A percentile compares a stretch with the other conserved stretches of the same genome.
Evolutionary conservation across 179 eudicot genomes (phyloP).

Genomic region (Beta lomatogona): DNA sequence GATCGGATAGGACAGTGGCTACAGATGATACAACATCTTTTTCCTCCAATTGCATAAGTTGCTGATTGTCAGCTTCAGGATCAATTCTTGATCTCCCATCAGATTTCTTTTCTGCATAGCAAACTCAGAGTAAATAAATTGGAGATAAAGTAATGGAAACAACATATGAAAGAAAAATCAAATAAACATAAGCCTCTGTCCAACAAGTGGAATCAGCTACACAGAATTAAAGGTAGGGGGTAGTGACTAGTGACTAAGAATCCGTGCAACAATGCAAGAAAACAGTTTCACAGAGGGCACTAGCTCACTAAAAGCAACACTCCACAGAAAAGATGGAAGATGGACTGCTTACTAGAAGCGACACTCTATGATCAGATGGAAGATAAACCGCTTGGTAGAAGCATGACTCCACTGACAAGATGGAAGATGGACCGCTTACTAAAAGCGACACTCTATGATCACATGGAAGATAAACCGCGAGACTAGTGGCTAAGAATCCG

Average conservation of each 20-base stretch:
- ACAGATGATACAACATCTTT: conserved; percentile 80
- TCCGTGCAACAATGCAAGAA: neutral
- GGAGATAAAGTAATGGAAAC: neutral
- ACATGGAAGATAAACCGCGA: too few species aligned
- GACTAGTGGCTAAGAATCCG: too few species aligned
- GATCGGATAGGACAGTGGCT: conserved; percentile 73
- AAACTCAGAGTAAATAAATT: neutral
- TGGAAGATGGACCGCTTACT: too few species aligned
- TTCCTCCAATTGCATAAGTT: conserved; percentile 74
- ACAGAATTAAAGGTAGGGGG: neutral
- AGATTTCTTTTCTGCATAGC: conserved; percentile 59
- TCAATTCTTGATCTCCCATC: conserved; percentile 75
- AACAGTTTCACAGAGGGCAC: neutral
- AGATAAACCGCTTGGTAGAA: neutral
- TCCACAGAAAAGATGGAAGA: too few species aligned
- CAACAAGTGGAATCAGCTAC: neutral
- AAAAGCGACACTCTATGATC: too few species aligned
- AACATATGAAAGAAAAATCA: neutral
- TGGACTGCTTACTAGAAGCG: too few species aligned
- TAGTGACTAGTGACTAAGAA: neutral
- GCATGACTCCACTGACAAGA: too few species aligned
- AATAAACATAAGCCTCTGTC: neutral
- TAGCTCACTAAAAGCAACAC: neutral
- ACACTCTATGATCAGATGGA: neutral
- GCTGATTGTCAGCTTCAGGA: conserved; percentile 71